Evolutionary conservation across 2,329 filamentous ascomycete species (phyloP), one percentile per base, ranked within the genome.

Genomic region (Botrytis fragariae): DNA sequence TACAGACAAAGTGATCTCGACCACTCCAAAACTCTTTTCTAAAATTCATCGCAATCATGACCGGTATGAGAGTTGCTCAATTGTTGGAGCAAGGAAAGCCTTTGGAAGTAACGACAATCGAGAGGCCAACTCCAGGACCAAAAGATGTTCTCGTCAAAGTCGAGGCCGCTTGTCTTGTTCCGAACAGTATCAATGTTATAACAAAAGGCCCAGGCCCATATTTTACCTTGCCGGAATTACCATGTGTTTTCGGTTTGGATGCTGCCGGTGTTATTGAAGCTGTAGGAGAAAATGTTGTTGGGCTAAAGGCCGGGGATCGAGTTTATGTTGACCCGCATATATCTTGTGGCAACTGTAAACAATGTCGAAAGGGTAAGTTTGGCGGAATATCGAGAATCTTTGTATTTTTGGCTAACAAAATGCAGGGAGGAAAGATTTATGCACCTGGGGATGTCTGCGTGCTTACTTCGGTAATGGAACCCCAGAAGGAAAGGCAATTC

Each of bases 131-230:
- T 61, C 59, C 59, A 39, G 59, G 59, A 61, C 59, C 59, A 25
- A 61, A 61, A n/a, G 59, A 61, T 4, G 59, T 61, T 61, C 32
- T 61, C 22, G 59, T 61, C 32, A 61, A 61, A 61, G 59, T 61
- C 22, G 35, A 61, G 22, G 59, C 59, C 12, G 59, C 59, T 37
- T 61, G 59, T 61, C 59, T 61, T 37, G 59, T 61, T 61, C 59
- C 59, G 39, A 61, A 61, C 22, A 39, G 35, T 37, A 22, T 5
- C 32, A 61, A 61, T 8, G 25, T 61, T 4, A 8, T 61, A 8
- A 39, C 35, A 8, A 61, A 61, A 25, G 59, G 59, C 12, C 9
- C 59, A 12, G 32, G 32, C 6, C 35, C 3, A 4, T 4, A 61
- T 25, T 39, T 16, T 3, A 16, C 22, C 22, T 61, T 61, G 22